Conservation (phyloP, 345 rosid species). For the Camelina hispida region DNA sequence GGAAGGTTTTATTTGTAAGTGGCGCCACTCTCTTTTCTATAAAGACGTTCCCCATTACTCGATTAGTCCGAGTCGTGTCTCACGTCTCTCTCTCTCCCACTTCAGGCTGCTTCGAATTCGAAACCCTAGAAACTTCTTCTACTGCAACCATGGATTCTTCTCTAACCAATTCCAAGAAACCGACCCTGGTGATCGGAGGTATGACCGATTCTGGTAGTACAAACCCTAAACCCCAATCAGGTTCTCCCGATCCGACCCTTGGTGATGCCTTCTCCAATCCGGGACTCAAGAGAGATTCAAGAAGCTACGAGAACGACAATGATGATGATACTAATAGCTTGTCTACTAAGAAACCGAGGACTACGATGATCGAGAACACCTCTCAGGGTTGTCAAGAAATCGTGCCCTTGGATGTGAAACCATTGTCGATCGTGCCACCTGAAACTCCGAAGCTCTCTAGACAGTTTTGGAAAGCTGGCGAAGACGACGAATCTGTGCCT, state of each 20-base stretch:
- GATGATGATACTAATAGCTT: constrained; percentile 1
- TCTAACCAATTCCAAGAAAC: not conserved
- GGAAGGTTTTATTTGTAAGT: constrained; percentile 25
- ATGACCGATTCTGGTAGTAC: not conserved
- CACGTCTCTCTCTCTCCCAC: not conserved
- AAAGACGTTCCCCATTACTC: not conserved
- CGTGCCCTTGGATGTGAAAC: constrained; percentile 18
- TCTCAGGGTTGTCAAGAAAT: not conserved
- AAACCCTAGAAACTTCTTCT: constrained; percentile 8
- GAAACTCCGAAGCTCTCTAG: constrained; percentile 41
- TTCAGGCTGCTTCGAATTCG: constrained; percentile 18
- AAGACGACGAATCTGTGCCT: constrained; percentile 48
- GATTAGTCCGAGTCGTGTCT: not conserved
- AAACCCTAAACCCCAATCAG: constrained; percentile 23
- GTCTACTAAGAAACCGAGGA: constrained; percentile 42
- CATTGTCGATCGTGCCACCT: constrained; percentile 18
- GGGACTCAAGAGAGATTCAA: constrained; percentile 20
- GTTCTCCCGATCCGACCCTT: not conserved
- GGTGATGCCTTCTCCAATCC: constrained; percentile 9
- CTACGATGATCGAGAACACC: not conserved
- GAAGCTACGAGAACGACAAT: not conserved
- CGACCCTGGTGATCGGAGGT: constrained; percentile 9
- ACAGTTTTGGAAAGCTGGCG: constrained; percentile 75
- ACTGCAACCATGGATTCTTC: constrained; percentile 29
- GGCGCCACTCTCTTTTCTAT: constrained; percentile 15